Conservation (phyloP, 352 stramenopile genomes). For the Saprolegnia diclina region DNA sequence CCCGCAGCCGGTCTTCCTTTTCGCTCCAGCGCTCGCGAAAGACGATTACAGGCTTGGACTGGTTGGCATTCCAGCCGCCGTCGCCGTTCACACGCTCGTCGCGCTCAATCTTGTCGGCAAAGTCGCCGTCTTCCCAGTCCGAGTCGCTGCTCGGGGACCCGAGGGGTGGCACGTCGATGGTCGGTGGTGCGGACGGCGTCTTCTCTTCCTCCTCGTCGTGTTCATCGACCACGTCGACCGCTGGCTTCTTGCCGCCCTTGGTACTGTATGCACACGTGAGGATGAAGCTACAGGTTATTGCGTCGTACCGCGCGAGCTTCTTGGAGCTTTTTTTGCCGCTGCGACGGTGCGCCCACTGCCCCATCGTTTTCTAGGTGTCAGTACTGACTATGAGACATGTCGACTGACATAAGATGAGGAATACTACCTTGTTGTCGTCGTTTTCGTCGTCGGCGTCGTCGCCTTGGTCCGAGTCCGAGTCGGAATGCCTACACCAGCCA, state of each 20-base stretch:
- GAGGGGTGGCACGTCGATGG: background rate
- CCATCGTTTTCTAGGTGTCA: slow-evolving; percentile 55
- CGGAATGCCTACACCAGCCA: background rate
- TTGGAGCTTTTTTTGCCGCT: slow-evolving; percentile 30
- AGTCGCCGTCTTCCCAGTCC: slow-evolving; percentile 12
- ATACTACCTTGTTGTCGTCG: slow-evolving; percentile 28
- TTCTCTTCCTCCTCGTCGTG: slow-evolving; percentile 3
- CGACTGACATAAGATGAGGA: no score
- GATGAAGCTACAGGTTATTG: background rate
- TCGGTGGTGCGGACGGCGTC: background rate
- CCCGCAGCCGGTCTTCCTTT: slow-evolving; percentile 20
- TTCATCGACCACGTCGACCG: slow-evolving; percentile 2
- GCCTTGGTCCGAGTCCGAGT: slow-evolving; percentile 30
- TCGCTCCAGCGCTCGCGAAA: slow-evolving; percentile 28
- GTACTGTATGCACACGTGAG: background rate
- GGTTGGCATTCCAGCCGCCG: slow-evolving; percentile 5
- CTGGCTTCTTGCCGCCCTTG: background rate
- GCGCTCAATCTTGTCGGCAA: slow-evolving; percentile 11
- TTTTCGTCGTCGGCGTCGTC: slow-evolving; percentile 28
- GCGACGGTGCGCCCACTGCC: slow-evolving; percentile 53
- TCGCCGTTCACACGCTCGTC: background rate
- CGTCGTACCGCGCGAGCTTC: no score
- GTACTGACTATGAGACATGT: background rate
- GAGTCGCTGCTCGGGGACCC: slow-evolving; percentile 5
- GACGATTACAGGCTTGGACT: slow-evolving; percentile 23